phyloP scores from a whole-genome alignment of 2,329 filamentous ascomycete genomes.

The Bertia moriformis region DNA sequence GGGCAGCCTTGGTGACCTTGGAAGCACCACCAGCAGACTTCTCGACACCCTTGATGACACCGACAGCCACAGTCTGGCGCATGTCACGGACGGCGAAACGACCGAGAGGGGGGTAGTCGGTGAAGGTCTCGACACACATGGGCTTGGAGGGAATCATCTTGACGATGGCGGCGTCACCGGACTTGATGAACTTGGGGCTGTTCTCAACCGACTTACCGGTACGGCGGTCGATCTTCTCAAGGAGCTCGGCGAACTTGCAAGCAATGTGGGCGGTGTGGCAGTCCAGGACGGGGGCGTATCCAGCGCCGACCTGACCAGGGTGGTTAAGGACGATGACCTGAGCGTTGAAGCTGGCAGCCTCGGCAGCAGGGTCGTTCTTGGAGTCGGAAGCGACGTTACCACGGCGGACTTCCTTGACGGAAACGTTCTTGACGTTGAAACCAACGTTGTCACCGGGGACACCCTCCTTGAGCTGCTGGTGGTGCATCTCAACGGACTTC shows the following conservation, averaged over 20 bases:
- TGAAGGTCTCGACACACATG: conserved; percentile 99
- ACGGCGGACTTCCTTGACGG: conserved; percentile 99
- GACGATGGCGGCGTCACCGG: conserved; percentile 98
- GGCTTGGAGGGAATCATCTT: conserved; percentile 99
- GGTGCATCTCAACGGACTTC: conserved; percentile 99
- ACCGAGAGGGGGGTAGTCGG: conserved; percentile 96
- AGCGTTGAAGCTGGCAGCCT: conserved; percentile 87
- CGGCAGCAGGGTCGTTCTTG: conserved; percentile 96
- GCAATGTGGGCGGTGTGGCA: conserved; percentile 99
- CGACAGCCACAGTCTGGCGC: conserved; percentile 77
- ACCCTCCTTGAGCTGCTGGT: conserved; percentile 96
- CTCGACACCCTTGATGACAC: conserved; percentile 82
- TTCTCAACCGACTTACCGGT: conserved; percentile 93
- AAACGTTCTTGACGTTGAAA: conserved; percentile 99
- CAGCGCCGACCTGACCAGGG: conserved; percentile 97
- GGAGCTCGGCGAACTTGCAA: conserved; percentile 99
- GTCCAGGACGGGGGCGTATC: conserved; percentile 97
- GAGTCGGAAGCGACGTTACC: conserved; percentile 99
- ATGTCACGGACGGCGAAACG: conserved; percentile 99
- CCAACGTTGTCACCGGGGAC: conserved; percentile 98
- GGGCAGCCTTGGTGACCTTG: conserved; percentile 51
- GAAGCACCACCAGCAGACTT: conserved; percentile 32
- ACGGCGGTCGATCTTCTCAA: conserved; percentile 99
- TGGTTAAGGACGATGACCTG: conserved; percentile 99
- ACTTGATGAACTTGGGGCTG: conserved; percentile 99